A percentile compares a stretch with the other conserved stretches of the same genome.
Conservation (phyloP, 768 basidiomycete genomes). For the Stropharia rugosoannulata region DNA sequence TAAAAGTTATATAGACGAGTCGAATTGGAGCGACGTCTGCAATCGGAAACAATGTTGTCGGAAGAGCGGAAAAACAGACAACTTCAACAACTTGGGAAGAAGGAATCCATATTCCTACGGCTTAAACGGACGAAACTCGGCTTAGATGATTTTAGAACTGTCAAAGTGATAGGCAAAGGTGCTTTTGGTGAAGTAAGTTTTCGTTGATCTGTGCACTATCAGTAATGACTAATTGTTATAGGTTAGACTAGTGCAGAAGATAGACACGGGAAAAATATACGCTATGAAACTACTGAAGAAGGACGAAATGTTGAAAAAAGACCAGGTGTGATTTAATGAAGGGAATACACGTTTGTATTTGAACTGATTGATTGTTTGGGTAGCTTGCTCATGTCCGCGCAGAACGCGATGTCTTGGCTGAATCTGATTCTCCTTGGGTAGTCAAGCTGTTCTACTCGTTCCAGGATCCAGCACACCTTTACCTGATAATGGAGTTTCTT, state of each 20-base stretch:
- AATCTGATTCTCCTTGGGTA: slow-evolving; percentile 94
- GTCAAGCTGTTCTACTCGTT: slow-evolving; percentile 98
- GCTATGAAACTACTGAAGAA: slow-evolving; percentile 99
- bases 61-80: slow-evolving; percentile 89
- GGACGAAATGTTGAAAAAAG: slow-evolving; percentile 98
- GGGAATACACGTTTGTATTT: neutral
- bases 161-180: slow-evolving; percentile 99
- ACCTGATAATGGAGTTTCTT: slow-evolving; percentile 98
- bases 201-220: neutral
- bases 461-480: slow-evolving; percentile 89
- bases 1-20: slow-evolving; percentile 59
- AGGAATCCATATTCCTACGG: slow-evolving; percentile 87
- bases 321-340: slow-evolving; percentile 63
- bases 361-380: neutral
- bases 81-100: slow-evolving; percentile 78
- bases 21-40: slow-evolving; percentile 80
- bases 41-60: slow-evolving; percentile 63
- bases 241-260: slow-evolving; percentile 95
- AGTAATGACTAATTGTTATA: slow-evolving; percentile 19
- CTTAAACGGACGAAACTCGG: slow-evolving; percentile 88
- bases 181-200: slow-evolving; percentile 90
- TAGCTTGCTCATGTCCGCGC: slow-evolving; percentile 98
- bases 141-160: slow-evolving; percentile 89
- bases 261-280: slow-evolving; percentile 96
- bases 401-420: slow-evolving; percentile 94